Evolutionary conservation across 768 basidiomycete genomes (phyloP).

Genomic region (Kwoniella europaea): DNA sequence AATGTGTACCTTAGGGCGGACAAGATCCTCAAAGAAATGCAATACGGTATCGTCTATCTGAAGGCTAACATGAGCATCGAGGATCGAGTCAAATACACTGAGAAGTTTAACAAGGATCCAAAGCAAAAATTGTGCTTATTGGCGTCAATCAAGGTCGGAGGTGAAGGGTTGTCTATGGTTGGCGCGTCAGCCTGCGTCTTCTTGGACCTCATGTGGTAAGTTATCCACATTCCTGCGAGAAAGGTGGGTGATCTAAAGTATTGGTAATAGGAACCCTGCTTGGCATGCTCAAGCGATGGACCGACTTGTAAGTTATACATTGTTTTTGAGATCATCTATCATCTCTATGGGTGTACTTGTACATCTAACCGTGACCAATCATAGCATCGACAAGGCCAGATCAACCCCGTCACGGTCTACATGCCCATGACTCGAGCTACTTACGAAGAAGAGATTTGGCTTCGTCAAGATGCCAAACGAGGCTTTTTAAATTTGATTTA

Average conservation of each 20-base stretch:
- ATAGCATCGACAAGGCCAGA: constrained; percentile 14
- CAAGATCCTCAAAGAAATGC: not conserved
- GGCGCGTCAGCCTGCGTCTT: constrained; percentile 11
- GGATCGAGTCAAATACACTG: not conserved
- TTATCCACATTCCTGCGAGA: not conserved
- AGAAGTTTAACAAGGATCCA: not conserved
- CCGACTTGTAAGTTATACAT: constrained; percentile 1
- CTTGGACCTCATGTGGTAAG: constrained; percentile 10
- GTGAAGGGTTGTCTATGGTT: constrained; percentile 15
- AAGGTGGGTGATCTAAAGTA: not conserved
- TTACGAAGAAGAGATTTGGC: not conserved
- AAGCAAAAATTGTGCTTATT: not conserved
- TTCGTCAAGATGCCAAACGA: constrained; percentile 6
- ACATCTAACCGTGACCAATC: not conserved
- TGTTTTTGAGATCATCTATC: not conserved
- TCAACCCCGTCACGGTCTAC: constrained; percentile 7
- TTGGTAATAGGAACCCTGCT: constrained; percentile 10
- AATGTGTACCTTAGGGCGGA: not conserved
- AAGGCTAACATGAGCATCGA: not conserved
- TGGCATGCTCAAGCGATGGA: constrained; percentile 15
- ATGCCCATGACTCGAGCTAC: constrained; percentile 7
- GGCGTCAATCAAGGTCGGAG: constrained; percentile 4
- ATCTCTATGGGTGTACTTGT: too few relatives aligned
- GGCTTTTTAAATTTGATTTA: not conserved
- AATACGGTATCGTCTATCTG: not conserved